Evolutionary conservation across 192 early-diverging fungal species (phyloP).

Genomic region (Backusella mclennaniae): DNA sequence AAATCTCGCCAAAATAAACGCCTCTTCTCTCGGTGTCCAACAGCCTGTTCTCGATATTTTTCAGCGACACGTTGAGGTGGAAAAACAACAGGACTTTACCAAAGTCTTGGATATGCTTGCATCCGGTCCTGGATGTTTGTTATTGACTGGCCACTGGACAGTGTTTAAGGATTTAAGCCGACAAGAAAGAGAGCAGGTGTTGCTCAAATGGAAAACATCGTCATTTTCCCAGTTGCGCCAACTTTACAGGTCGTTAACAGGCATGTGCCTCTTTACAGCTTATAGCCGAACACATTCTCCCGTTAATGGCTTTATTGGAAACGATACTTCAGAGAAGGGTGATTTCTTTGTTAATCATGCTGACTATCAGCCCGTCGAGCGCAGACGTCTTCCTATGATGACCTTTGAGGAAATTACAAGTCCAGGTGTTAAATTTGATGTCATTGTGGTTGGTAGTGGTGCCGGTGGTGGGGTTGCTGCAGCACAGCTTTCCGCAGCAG

Average conservation of each 20-base stretch:
- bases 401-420: background rate
- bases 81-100: conserved; percentile 22
- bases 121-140: conserved; percentile 29
- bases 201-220: conserved; percentile 31
- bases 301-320: conserved; percentile 39
- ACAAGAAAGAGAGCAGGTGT: conserved; percentile 27
- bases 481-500: conserved; percentile 59
- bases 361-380: conserved; percentile 6
- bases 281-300: conserved; percentile 24
- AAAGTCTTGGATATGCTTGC: conserved; percentile 28
- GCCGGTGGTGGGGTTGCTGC: conserved; percentile 66
- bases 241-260: conserved; percentile 30
- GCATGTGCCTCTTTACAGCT: conserved; percentile 13
- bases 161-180: conserved; percentile 32
- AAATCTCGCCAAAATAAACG: conserved; percentile 18
- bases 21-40: background rate
- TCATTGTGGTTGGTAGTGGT: conserved; percentile 68
- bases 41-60: background rate
- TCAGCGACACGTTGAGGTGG: background rate
- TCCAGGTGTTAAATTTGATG: conserved; percentile 47
- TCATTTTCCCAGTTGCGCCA: conserved; percentile 23
- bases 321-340: conserved; percentile 49
- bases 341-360: background rate
- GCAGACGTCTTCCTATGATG: background rate
- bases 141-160: conserved; percentile 27